Evolutionary conservation across 345 rosid species (phyloP), one percentile per base, ranked within the genome.

Genomic region (Carallia brachiata): DNA sequence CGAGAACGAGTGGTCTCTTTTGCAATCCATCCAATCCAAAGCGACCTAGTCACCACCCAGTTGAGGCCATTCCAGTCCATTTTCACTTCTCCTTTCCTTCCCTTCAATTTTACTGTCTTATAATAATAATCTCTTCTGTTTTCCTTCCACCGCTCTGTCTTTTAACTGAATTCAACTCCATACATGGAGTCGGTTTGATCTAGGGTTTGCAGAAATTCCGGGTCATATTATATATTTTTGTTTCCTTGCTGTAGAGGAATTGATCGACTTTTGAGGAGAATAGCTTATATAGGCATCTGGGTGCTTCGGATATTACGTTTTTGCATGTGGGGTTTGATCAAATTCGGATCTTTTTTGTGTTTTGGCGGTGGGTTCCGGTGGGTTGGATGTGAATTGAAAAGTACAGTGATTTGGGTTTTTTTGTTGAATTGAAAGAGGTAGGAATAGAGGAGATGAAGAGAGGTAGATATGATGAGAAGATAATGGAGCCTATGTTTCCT

Each of bases 401-500:
- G 28, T 36, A 0, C 28, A 58, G 1, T 44, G 34, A 23, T 62
- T 54, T 34, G 53, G 63, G n/a, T 28, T 60, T 63, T 23, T 16
- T 28, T 27, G 6, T 62, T 52, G 61, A 47, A 17, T 62, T 18
- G 62, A 65, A 30, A 44, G 57, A 63, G 34, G 18, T 32, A 72
- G 57, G 63, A 19, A 61, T 40, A 39, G 55, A 44, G 67, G 40
- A 63, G 28, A 93, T 93, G 97, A 89, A 86, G 87, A 86, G 85
- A 73, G 89, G 89, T 59, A 91, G 80, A 77, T 90, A 87, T 61
- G 91, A 86, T 27, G 96, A 91, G 66, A 89, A 87, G 80, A 66
- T 74, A 34, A 63, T 78, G 81, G 90, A 84, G 52, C 98, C 98
- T 5, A 83, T 93, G 96, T 93, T 93, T 73, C 98, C 97, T 4